A percentile compares a stretch with the other conserved stretches of the same genome.
These are phyloP conservation scores for Saprolegnia parasitica DNA, from an alignment of 352 stramenopile genomes.

Conservation along the genomic window DNA sequence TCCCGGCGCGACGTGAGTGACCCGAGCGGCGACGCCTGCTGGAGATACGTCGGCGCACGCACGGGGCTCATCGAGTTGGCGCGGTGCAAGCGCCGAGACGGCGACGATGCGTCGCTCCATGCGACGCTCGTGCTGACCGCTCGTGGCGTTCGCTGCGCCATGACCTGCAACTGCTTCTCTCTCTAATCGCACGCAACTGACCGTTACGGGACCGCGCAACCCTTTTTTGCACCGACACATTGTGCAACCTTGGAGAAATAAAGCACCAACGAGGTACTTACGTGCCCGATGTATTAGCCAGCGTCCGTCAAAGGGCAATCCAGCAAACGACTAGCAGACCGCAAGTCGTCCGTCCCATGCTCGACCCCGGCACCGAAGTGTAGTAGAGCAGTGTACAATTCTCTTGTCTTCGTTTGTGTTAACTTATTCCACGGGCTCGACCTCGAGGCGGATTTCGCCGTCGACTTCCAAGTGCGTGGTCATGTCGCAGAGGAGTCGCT, in stretches of 20 bases:
- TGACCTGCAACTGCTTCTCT: neutral
- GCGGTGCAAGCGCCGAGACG: neutral
- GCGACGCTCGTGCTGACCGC: neutral
- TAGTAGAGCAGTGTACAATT: too few relatives aligned
- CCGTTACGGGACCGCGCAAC: neutral
- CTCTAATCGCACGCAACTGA: neutral
- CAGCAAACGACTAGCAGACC: too few relatives aligned
- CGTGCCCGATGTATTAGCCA: too few relatives aligned
- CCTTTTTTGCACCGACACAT: too few relatives aligned
- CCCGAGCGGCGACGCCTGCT: neutral
- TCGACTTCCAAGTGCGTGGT: constrained; percentile 25
- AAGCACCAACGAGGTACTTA: too few relatives aligned
- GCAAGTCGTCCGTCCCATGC: too few relatives aligned
- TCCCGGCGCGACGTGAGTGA: constrained; percentile 16
- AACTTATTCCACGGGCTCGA: constrained; percentile 11
- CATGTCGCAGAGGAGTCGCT: constrained; percentile 26
- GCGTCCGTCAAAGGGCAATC: too few relatives aligned
- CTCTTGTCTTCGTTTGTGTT: neutral
- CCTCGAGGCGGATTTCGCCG: constrained; percentile 20
- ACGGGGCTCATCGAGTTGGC: constrained; percentile 17
- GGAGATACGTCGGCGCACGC: neutral
- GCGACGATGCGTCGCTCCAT: neutral
- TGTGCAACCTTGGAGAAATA: too few relatives aligned
- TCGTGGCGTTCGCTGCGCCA: constrained; percentile 14
- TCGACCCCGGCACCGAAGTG: too few relatives aligned